phyloP scores from a whole-genome alignment of 2,329 filamentous ascomycete genomes.

The Neocucurbitaria cava region DNA sequence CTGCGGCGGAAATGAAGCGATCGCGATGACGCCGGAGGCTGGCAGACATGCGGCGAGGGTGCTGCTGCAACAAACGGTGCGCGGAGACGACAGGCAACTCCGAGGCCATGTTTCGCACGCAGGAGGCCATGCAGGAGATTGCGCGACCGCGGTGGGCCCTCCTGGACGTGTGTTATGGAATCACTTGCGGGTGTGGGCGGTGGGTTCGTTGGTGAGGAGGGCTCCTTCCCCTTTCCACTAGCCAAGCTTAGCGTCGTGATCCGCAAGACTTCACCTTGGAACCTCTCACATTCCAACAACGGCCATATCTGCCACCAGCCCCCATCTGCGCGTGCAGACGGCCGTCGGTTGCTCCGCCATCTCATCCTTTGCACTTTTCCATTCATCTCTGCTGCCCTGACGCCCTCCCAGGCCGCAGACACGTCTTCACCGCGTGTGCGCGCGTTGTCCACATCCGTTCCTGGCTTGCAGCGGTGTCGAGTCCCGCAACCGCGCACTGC shows the following conservation, averaged over 20 bases:
- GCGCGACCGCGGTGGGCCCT: slow-evolving; percentile 19
- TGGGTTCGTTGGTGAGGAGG: slow-evolving; percentile 22
- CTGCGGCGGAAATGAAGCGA: slow-evolving; percentile 7
- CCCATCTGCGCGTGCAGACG: slow-evolving; percentile 26
- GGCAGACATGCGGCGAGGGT: slow-evolving; percentile 19
- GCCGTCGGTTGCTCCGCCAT: slow-evolving; percentile 17
- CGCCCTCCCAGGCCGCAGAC: slow-evolving; percentile 17
- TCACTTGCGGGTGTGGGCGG: slow-evolving; percentile 11
- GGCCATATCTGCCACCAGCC: slow-evolving; percentile 32
- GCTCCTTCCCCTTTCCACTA: slow-evolving; percentile 21
- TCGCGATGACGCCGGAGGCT: slow-evolving; percentile 38
- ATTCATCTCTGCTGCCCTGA: slow-evolving; percentile 4
- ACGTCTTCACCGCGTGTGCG: slow-evolving; percentile 35
- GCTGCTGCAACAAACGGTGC: slow-evolving; percentile 9
- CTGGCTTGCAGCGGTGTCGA: slow-evolving; percentile 30
- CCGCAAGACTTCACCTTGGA: slow-evolving; percentile 19
- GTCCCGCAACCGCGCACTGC: slow-evolving; percentile 17
- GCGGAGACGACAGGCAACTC: slow-evolving; percentile 4
- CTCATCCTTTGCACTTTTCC: slow-evolving; percentile 16
- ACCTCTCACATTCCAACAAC: slow-evolving; percentile 34
- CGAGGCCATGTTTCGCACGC: not conserved
- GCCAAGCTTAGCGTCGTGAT: slow-evolving; percentile 19
- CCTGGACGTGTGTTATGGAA: slow-evolving; percentile 9
- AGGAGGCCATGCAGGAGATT: slow-evolving; percentile 10
- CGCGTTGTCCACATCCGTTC: slow-evolving; percentile 34